Conservation (phyloP, 495 filamentous ascomycete species). For the Xylaria venustula region DNA sequence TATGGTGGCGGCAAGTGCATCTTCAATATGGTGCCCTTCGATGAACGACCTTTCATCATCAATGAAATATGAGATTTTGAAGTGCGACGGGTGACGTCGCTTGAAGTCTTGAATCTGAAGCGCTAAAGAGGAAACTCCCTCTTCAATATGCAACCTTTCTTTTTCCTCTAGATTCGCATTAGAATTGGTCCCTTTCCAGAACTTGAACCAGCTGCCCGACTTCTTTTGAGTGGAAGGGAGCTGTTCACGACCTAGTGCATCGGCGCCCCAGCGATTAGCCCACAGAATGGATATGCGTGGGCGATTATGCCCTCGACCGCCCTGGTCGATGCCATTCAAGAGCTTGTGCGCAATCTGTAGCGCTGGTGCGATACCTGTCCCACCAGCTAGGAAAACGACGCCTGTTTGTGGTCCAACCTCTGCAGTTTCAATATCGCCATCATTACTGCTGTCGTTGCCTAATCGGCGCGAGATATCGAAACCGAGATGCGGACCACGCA, state of each 20-base stretch:
- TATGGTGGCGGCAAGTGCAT: slow-evolving; percentile 9
- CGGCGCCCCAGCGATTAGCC: slow-evolving; percentile 43
- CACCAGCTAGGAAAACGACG: slow-evolving; percentile 85
- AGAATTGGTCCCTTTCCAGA: not conserved
- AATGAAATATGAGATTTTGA: slow-evolving; percentile 70
- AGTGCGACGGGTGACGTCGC: slow-evolving; percentile 48
- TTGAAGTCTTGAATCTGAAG: slow-evolving; percentile 61
- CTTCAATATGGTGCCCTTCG: slow-evolving; percentile 44
- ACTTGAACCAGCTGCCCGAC: not conserved
- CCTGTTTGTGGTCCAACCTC: slow-evolving; percentile 5
- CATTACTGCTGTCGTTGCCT: slow-evolving; percentile 11
- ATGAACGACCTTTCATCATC: slow-evolving; percentile 75
- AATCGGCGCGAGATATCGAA: slow-evolving; percentile 56
- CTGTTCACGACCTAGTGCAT: slow-evolving; percentile 19
- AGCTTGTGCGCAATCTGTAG: slow-evolving; percentile 71
- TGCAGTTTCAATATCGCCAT: not conserved
- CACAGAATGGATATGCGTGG: slow-evolving; percentile 33
- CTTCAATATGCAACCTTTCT: not conserved
- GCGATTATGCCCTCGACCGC: slow-evolving; percentile 27
- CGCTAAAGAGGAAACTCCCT: slow-evolving; percentile 44
- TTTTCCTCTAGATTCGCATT: not conserved
- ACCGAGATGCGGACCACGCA: slow-evolving; percentile 77
- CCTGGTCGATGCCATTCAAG: slow-evolving; percentile 36
- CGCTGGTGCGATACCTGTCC: slow-evolving; percentile 90
- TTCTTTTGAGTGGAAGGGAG: not conserved